phyloP scores from a whole-genome alignment of 306 rosid genomes.

The Aeschynomene evenia region DNA sequence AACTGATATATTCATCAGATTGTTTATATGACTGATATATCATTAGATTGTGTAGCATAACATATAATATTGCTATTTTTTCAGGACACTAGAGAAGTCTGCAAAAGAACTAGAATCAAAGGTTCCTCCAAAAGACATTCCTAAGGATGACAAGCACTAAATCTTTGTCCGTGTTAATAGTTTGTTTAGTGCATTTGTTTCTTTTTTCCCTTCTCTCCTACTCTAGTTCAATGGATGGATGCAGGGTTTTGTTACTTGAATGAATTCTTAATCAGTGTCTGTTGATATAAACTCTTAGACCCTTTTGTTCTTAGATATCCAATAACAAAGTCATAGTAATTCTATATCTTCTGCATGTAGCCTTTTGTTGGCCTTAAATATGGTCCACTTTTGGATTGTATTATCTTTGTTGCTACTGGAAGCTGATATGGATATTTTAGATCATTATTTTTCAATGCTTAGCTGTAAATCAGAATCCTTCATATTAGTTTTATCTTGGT shows the following conservation, averaged over 20 bases:
- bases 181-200: conserved; percentile 11
- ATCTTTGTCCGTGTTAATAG: conserved; percentile 13
- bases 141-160: conserved; percentile 46
- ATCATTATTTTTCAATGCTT: not conserved
- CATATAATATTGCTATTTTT: conserved; percentile 16
- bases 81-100: conserved; percentile 43
- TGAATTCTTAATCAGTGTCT: not conserved
- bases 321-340: conserved; percentile 18
- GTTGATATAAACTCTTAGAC: conserved; percentile 19
- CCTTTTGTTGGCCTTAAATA: not conserved
- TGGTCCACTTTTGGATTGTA: not conserved
- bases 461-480: not conserved
- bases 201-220: conserved; percentile 2
- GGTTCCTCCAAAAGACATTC: conserved; percentile 40
- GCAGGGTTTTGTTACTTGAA: not conserved
- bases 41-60: conserved; percentile 13
- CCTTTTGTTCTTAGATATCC: not conserved
- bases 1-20: no score
- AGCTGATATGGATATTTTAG: not conserved
- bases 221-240: not conserved
- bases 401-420: not conserved
- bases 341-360: not conserved
- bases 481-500: no score
- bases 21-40: not conserved
- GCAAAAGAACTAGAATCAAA: conserved; percentile 47